Evolutionary conservation across 371 early-diverging fungal genomes (phyloP).

Genomic region (Encephalitozoon romaleae): DNA sequence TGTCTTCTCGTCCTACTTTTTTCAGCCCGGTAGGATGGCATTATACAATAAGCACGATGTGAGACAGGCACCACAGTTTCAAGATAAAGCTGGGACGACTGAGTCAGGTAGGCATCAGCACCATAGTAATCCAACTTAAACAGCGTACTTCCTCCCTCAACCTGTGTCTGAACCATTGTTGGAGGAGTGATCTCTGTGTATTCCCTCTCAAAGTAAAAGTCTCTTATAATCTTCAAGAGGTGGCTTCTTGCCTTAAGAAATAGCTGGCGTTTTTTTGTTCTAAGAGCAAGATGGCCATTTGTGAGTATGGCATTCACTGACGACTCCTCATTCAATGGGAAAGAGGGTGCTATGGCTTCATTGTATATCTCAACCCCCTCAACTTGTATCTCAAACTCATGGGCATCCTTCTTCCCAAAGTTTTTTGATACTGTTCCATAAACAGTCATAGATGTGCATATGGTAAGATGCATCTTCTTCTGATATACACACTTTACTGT

Average conservation of each 20-base stretch:
- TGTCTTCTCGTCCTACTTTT: constrained; percentile 96
- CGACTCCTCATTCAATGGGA: constrained; percentile 64
- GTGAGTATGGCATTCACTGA: constrained; percentile 76
- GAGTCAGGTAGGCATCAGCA: constrained; percentile 88
- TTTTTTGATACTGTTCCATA: constrained; percentile 52
- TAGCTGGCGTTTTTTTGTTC: constrained; percentile 77
- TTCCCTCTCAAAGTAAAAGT: constrained; percentile 72
- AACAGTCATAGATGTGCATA: constrained; percentile 52
- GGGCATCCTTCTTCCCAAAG: constrained; percentile 44
- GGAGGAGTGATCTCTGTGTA: constrained; percentile 93
- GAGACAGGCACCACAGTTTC: constrained; percentile 89
- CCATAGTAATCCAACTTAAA: constrained; percentile 94
- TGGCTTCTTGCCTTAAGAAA: constrained; percentile 78
- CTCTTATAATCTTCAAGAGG: constrained; percentile 80
- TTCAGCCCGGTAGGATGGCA: constrained; percentile 97
- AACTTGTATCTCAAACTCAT: constrained; percentile 55
- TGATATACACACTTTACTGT: constrained; percentile 54
- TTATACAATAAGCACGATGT: constrained; percentile 89
- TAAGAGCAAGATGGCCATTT: constrained; percentile 87
- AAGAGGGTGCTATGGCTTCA: constrained; percentile 45
- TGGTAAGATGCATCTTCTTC: constrained; percentile 41
- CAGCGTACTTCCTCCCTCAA: constrained; percentile 94
- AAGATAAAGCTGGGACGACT: constrained; percentile 95
- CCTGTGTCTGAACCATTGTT: constrained; percentile 97
- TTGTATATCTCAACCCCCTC: constrained; percentile 44